These are phyloP conservation scores for Pyronema domesticum DNA, from an alignment of 495 filamentous ascomycete genomes.

Conservation along the genomic window DNA sequence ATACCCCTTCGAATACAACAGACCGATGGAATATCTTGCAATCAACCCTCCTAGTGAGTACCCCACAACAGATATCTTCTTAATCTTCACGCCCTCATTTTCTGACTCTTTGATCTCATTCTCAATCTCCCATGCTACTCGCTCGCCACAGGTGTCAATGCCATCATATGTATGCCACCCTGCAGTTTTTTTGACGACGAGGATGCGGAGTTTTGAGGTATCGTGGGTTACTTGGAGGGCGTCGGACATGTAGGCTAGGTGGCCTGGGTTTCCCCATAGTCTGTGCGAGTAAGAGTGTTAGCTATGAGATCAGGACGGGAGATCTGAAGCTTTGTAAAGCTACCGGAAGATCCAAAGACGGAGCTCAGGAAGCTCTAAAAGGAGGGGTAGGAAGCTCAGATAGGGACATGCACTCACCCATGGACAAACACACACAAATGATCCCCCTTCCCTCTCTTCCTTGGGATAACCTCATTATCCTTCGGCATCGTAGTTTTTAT, in stretches of 20 bases:
- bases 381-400: background rate
- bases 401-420: constrained; percentile 42
- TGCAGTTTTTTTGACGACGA: constrained; percentile 60
- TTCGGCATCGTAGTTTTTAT: too few species aligned
- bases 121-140: constrained; percentile 75
- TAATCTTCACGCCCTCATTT: constrained; percentile 45
- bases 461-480: too few species aligned
- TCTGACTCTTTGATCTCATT: constrained; percentile 52
- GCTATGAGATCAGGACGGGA: background rate
- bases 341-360: background rate
- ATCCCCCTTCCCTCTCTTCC: constrained; percentile 24
- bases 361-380: constrained; percentile 5
- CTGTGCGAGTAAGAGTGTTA: background rate
- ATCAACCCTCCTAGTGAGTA: constrained; percentile 84
- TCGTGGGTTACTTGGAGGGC: constrained; percentile 46
- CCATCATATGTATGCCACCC: constrained; percentile 86
- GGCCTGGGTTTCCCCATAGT: constrained; percentile 66
- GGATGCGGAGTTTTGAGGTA: constrained; percentile 48
- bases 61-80: constrained; percentile 67
- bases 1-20: constrained; percentile 61
- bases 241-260: constrained; percentile 54
- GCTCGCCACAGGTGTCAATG: constrained; percentile 77
- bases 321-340: background rate
- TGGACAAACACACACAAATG: constrained; percentile 93
- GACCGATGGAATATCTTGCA: constrained; percentile 68